Conservation (phyloP, 2,329 filamentous ascomycete genomes). For the Mycogone perniciosa region DNA sequence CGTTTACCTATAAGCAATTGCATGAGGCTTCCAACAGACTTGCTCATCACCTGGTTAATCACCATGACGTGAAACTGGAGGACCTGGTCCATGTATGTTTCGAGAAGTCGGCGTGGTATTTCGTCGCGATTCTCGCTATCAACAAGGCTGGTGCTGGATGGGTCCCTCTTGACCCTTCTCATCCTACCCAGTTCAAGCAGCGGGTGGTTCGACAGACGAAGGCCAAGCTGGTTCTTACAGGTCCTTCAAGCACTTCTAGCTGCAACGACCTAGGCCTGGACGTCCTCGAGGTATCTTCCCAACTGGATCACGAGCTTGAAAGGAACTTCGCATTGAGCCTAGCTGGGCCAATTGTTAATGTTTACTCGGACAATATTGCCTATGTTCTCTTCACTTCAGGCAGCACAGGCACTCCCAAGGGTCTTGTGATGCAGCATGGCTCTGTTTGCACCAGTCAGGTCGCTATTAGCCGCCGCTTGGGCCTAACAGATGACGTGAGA, state of each 20-base stretch:
- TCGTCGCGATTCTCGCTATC: conserved; percentile 21
- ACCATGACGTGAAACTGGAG: conserved; percentile 20
- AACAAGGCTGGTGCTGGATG: conserved; percentile 22
- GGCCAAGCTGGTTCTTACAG: too few relatives aligned
- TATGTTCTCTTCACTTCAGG: conserved; percentile 14
- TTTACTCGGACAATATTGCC: conserved; percentile 6
- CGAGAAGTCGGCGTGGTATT: conserved; percentile 16
- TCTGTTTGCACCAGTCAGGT: conserved; percentile 9
- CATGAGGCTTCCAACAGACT: background rate
- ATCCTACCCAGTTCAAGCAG: conserved; percentile 1
- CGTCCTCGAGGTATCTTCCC: too few relatives aligned
- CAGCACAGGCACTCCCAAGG: conserved; percentile 13
- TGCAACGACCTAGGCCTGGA: too few relatives aligned
- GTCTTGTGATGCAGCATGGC: conserved; percentile 14
- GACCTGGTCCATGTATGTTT: conserved; percentile 12
- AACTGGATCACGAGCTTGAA: too few relatives aligned
- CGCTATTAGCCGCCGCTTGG: conserved; percentile 1
- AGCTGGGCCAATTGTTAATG: background rate
- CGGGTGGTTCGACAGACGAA: too few relatives aligned
- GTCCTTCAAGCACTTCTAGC: too few relatives aligned
- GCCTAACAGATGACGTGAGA: conserved; percentile 1
- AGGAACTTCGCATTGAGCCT: too few relatives aligned
- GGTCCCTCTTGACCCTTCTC: conserved; percentile 21
- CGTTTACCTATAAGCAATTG: conserved; percentile 2
- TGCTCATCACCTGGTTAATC: conserved; percentile 5